These are phyloP conservation scores for Edaphochlamys debaryana DNA, from an alignment of 139 green algal species.

Conservation along the genomic window DNA sequence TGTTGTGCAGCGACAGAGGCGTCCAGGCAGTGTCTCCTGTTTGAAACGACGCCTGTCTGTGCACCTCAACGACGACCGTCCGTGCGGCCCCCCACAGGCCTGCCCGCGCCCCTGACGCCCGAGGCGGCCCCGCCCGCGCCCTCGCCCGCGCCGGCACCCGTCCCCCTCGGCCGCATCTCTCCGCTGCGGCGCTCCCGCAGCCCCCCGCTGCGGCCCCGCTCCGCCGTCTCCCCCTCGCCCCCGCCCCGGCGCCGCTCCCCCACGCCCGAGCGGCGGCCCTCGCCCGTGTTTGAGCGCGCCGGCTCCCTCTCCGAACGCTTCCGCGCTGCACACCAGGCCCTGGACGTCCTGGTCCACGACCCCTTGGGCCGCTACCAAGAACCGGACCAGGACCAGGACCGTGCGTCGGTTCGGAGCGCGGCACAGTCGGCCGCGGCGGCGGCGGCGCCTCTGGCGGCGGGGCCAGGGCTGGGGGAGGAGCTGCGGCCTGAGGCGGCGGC, in stretches of 20 bases:
- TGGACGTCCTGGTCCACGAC: background rate
- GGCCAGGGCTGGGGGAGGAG: background rate
- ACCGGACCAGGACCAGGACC: background rate
- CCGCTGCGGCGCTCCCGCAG: background rate
- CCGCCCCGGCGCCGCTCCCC: background rate
- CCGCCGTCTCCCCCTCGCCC: background rate
- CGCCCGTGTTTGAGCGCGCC: background rate
- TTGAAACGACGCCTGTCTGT: too few species aligned
- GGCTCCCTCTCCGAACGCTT: constrained; percentile 30
- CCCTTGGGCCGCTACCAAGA: background rate
- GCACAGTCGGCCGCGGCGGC: background rate
- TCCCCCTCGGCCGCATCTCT: background rate
- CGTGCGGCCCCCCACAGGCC: too few species aligned
- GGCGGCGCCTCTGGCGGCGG: background rate
- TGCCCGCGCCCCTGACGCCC: too few species aligned
- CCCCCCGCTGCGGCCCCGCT: background rate
- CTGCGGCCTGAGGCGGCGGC: background rate
- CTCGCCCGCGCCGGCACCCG: background rate
- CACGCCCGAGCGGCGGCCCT: background rate
- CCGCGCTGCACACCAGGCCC: constrained; percentile 1
- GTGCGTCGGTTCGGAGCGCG: background rate
- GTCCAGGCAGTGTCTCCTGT: too few species aligned
- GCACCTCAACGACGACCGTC: too few species aligned
- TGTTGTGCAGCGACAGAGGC: too few species aligned
- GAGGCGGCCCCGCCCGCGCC: background rate